phyloP scores from a whole-genome alignment of 2,329 filamentous ascomycete genomes.

The Aspergillus sergii region DNA sequence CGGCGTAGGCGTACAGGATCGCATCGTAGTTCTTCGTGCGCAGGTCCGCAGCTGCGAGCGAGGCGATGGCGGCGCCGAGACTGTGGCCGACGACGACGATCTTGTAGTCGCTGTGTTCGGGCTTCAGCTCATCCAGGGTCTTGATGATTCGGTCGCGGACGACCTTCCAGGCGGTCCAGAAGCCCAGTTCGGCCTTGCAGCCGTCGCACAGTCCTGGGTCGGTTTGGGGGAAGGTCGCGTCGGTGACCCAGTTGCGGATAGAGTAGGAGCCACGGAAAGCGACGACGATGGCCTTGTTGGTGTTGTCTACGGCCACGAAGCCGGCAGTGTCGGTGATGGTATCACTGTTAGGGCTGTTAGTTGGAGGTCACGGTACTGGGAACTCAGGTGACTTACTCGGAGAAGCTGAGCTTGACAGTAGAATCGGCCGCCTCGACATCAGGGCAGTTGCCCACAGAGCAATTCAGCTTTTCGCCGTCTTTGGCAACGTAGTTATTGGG shows the following conservation, averaged over 20 bases:
- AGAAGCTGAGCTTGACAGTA: slow-evolving; percentile 47
- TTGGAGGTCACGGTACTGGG: neutral
- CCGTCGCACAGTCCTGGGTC: slow-evolving; percentile 45
- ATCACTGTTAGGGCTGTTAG: slow-evolving; percentile 8
- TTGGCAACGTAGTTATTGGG: slow-evolving; percentile 46
- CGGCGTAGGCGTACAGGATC: slow-evolving; percentile 68
- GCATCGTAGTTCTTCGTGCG: slow-evolving; percentile 50
- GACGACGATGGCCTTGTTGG: slow-evolving; percentile 42
- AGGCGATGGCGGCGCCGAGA: slow-evolving; percentile 67
- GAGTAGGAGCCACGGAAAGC: slow-evolving; percentile 42
- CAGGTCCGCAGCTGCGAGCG: slow-evolving; percentile 61
- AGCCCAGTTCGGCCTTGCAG: slow-evolving; percentile 49
- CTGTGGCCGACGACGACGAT: slow-evolving; percentile 63
- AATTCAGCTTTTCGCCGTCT: slow-evolving; percentile 45
- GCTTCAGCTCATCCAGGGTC: slow-evolving; percentile 31
- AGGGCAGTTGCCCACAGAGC: slow-evolving; percentile 48
- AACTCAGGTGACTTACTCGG: slow-evolving; percentile 39
- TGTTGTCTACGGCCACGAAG: slow-evolving; percentile 52
- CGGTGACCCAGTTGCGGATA: slow-evolving; percentile 31
- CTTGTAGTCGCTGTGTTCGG: slow-evolving; percentile 36
- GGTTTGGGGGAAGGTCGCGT: slow-evolving; percentile 30
- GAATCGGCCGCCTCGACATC: slow-evolving; percentile 39
- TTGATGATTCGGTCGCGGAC: slow-evolving; percentile 39
- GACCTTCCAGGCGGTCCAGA: slow-evolving; percentile 49
- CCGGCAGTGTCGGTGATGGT: slow-evolving; percentile 48